Evolutionary conservation across 1,284 basidiomycete genomes (phyloP), one percentile per base, ranked within the genome.

Genomic region (Exobasidium rhododendri): DNA sequence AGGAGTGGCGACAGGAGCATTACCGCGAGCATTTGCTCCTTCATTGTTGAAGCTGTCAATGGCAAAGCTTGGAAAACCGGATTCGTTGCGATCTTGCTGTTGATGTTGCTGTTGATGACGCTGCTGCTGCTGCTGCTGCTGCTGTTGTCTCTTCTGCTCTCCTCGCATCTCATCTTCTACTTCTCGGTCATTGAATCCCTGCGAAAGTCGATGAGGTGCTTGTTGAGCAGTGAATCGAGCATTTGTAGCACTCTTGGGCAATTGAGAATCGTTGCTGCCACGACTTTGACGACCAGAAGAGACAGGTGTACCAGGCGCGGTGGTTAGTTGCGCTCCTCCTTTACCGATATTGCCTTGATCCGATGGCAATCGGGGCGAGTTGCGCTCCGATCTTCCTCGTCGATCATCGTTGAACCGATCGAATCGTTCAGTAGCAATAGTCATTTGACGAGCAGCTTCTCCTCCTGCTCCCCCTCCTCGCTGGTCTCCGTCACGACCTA

Each of bases 401-500:
- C 61, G 58, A 40, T 49, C 44, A 31, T 28, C 32, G 43, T 28
- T 47, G 30, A 58, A 58, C 1, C 56, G 43, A 50, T 55, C 52
- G 17, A 55, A 55, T 26, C 20, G 26, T 50, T 50, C 47, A 44
- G 52, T 30, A 22, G 49, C n/a, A 17, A 47, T 14, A n/a, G 44
- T 26, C 22, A 32, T 32, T 14, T 58, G 57, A 3, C 6, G 13
- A 17, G 10, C 10, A 29, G 29, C 17, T 20, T 30, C 28, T 20
- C 24, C 30, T 4, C 4, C n/a, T 7, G 55, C 32, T 17, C 20
- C n/a, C 7, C 51, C 24, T 14, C 17, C 24, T 17, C 35, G 7
- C 29, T 44, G 53, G 11, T 54, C 35, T 82, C 58, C 52, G 54
- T 56, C 52, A 53, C 84, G 83, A 58, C 85, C 85, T 58, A 85